These are phyloP conservation scores for Nepenthes mirabilis DNA, from an alignment of 148 eudicot genomes.

Conservation along the genomic window DNA sequence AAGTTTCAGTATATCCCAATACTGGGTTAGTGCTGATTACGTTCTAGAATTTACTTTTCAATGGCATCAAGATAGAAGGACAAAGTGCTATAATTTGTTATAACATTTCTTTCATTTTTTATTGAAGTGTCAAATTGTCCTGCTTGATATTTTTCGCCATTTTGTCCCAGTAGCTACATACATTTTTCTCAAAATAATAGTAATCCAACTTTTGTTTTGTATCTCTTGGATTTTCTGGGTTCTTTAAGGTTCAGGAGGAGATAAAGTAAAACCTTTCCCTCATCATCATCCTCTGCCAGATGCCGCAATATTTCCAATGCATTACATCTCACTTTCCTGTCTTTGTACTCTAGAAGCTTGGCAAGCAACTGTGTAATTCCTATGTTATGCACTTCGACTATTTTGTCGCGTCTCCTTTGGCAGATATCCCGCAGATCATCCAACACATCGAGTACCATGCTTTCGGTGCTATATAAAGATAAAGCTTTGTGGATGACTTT, in stretches of 20 bases:
- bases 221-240: no score
- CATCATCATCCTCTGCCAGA: slow-evolving; percentile 42
- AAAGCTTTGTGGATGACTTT: slow-evolving; percentile 48
- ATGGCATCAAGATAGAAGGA: no score
- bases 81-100: no score
- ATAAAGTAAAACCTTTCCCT: slow-evolving; percentile 36
- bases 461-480: slow-evolving; percentile 36
- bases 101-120: no score
- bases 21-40: no score
- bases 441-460: slow-evolving; percentile 51
- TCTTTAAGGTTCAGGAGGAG: neutral
- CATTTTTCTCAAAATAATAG: no score
- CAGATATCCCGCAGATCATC: slow-evolving; percentile 39
- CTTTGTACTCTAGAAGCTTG: slow-evolving; percentile 41
- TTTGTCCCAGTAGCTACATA: no score
- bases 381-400: slow-evolving; percentile 22
- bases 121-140: no score
- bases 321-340: slow-evolving; percentile 36
- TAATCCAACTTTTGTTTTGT: no score
- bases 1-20: no score
- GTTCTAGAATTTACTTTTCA: neutral
- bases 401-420: slow-evolving; percentile 25
- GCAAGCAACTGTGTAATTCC: slow-evolving; percentile 60
- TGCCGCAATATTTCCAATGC: slow-evolving; percentile 38
- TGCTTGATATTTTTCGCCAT: no score